Percentiles rank a stretch among this genome's conserved stretches.
Conservation (phyloP, 805 yeast species). For the Jamesozyma lodderae region DNA sequence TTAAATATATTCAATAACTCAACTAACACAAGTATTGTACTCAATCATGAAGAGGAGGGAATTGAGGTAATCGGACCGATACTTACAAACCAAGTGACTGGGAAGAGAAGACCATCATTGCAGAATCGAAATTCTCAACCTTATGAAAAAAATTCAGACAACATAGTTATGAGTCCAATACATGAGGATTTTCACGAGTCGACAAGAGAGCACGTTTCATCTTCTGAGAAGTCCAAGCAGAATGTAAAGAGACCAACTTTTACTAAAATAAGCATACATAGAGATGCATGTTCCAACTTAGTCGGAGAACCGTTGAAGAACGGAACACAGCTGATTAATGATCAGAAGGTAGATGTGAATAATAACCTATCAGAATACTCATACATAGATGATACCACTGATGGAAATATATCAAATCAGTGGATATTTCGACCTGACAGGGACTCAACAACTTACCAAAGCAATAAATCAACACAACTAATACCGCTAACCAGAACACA, state of each 20-base stretch:
- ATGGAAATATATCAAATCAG: constrained; percentile 10
- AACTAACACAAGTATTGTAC: not conserved
- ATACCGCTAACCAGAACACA: constrained; percentile 12
- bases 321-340: not conserved
- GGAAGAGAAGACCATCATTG: too few species aligned
- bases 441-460: constrained; percentile 4
- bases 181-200: too few species aligned
- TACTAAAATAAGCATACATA: not conserved
- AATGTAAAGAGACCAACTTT: too few species aligned
- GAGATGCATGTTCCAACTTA: constrained; percentile 1
- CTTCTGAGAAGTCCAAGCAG: too few species aligned
- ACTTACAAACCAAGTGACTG: too few species aligned
- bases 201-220: too few species aligned
- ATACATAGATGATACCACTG: constrained; percentile 14
- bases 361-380: constrained; percentile 4
- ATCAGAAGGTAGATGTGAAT: not conserved
- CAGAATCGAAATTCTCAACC: too few species aligned
- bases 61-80: too few species aligned
- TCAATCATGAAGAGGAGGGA: not conserved
- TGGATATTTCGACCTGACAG: constrained; percentile 11
- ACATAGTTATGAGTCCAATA: too few species aligned
- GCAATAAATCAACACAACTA: constrained; percentile 16
- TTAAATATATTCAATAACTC: not conserved
- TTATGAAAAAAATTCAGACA: too few species aligned
- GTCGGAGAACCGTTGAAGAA: constrained; percentile 3